phyloP scores from a whole-genome alignment of 1,284 basidiomycete species.

The Stereum hirsutum region DNA sequence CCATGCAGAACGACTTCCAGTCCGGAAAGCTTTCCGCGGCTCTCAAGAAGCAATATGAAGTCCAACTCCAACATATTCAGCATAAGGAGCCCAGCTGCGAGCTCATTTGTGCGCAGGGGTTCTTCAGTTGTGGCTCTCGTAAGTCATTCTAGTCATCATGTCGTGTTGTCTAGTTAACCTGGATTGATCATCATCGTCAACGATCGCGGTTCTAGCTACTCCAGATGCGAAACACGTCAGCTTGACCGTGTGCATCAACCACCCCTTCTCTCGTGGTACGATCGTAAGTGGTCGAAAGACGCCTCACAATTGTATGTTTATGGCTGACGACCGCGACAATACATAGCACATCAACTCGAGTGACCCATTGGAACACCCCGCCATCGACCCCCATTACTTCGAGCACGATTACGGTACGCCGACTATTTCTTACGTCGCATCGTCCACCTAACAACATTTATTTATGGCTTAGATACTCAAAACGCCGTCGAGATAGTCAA shows the following conservation, averaged over 20 bases:
- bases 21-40: conserved; percentile 7
- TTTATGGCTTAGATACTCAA: conserved; percentile 5
- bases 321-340: no score
- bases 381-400: conserved; percentile 11
- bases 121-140: conserved; percentile 5
- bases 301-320: no score
- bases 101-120: conserved; percentile 8
- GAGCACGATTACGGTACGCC: conserved; percentile 12
- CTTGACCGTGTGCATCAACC: conserved; percentile 2
- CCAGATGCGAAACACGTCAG: conserved; percentile 4
- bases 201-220: no score
- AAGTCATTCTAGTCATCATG: no score
- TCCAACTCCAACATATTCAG: conserved; percentile 16
- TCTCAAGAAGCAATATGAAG: conserved; percentile 16
- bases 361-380: conserved; percentile 6
- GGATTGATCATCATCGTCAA: no score
- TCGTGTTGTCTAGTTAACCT: no score
- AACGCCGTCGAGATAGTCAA: conserved; percentile 9
- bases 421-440: not conserved
- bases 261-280: conserved; percentile 9
- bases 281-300: conserved; percentile 6
- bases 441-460: not conserved
- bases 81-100: conserved; percentile 14
- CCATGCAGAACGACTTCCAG: conserved; percentile 9
- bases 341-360: conserved; percentile 8